Percentiles rank a stretch among this genome's conserved stretches.
Conservation (phyloP, 345 rosid genomes). For the Eucalyptus cloeziana region DNA sequence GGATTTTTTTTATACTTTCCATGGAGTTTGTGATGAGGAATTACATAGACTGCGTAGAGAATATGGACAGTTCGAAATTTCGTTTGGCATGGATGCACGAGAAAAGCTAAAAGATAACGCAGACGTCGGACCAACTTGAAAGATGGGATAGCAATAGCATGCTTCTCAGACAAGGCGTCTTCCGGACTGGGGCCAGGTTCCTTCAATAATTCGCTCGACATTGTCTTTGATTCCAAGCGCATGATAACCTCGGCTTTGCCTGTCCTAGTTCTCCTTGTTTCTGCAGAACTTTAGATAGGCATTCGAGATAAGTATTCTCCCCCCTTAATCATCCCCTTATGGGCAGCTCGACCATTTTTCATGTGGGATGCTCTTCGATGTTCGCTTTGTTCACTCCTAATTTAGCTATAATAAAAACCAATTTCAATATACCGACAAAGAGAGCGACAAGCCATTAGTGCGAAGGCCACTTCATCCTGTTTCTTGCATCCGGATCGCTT, state of each 20-base stretch:
- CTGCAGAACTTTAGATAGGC: neutral
- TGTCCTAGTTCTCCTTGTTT: neutral
- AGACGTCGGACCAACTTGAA: neutral
- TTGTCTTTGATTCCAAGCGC: neutral
- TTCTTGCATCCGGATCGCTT: accelerated
- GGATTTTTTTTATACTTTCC: neutral
- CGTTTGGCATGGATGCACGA: neutral
- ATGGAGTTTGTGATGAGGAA: neutral
- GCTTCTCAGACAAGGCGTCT: neutral
- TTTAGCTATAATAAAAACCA: neutral
- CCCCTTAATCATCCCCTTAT: neutral
- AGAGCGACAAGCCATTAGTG: neutral
- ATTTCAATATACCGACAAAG: neutral
- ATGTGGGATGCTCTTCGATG: neutral
- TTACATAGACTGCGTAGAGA: neutral
- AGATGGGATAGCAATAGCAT: neutral
- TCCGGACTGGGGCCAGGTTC: neutral
- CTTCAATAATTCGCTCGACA: neutral
- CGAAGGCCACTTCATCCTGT: neutral
- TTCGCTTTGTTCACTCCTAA: neutral
- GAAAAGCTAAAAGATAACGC: neutral
- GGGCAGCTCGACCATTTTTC: neutral
- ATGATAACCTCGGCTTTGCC: neutral
- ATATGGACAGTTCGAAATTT: neutral
- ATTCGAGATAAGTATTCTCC: neutral